These are phyloP conservation scores for Mikania micrantha DNA, from an alignment of 129 eudicot species.

Conservation along the genomic window DNA sequence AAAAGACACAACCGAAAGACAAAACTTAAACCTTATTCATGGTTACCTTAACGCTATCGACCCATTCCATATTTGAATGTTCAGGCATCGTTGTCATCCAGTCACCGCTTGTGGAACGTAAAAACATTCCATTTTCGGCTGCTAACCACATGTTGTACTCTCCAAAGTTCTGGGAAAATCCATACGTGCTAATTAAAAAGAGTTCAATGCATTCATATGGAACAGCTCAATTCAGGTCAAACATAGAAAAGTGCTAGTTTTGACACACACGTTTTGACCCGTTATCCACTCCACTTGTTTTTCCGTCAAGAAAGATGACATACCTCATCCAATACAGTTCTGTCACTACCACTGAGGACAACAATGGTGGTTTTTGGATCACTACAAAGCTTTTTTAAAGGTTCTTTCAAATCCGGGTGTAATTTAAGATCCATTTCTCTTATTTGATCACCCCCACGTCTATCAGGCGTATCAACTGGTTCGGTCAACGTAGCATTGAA, in stretches of 20 bases:
- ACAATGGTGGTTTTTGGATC: constrained; percentile 86
- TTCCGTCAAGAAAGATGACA: not conserved
- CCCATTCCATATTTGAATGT: constrained; percentile 89
- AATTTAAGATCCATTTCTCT: constrained; percentile 85
- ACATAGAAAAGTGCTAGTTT: not conserved
- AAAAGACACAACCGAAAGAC: not conserved
- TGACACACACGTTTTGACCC: not conserved
- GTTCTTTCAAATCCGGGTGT: constrained; percentile 73
- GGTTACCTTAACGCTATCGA: constrained; percentile 71
- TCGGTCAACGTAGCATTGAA: constrained; percentile 82
- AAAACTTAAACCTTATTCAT: not conserved
- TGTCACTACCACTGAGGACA: constrained; percentile 84
- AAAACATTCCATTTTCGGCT: constrained; percentile 91
- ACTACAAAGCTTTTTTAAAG: constrained; percentile 49
- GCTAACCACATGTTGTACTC: constrained; percentile 86
- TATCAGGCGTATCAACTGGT: constrained; percentile 69
- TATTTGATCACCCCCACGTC: constrained; percentile 90
- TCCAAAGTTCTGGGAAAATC: constrained; percentile 58
- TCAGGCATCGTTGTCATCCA: constrained; percentile 99
- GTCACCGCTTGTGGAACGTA: constrained; percentile 63
- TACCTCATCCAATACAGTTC: constrained; percentile 75
- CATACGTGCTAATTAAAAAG: not conserved
- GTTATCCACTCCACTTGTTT: not conserved
- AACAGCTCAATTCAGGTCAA: not conserved
- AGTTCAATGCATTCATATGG: not conserved